Percentiles rank a stretch among this genome's conserved stretches.
Conservation (phyloP, 257 asterid species). For the Nyctanthes arbortristis region DNA sequence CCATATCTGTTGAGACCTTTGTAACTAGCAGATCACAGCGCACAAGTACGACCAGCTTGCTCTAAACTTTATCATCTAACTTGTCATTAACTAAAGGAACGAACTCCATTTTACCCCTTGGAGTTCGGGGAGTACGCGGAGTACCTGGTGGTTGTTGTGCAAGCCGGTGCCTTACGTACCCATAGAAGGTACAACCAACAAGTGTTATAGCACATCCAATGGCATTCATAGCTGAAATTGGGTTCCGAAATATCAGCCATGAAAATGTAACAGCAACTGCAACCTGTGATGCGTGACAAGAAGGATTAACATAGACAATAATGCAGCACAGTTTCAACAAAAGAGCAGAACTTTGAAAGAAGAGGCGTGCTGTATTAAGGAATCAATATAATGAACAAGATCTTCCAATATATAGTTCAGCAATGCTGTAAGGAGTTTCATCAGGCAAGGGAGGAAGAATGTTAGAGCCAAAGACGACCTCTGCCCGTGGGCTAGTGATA, state of each 20-base stretch:
- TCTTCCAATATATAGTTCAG: no score
- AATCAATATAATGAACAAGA: no score
- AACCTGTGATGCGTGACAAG: slow-evolving; percentile 48
- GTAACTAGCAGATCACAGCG: not conserved
- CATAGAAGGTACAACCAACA: slow-evolving; percentile 89
- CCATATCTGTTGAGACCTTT: slow-evolving; percentile 16
- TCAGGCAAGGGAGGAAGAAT: not conserved
- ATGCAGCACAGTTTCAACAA: not conserved
- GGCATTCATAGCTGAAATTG: slow-evolving; percentile 79
- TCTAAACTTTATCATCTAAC: slow-evolving; percentile 64
- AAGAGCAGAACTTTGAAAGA: not conserved
- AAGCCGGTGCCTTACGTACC: slow-evolving; percentile 75
- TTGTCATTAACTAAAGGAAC: slow-evolving; percentile 72
- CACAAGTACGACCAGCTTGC: not conserved
- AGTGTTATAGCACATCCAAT: slow-evolving; percentile 80
- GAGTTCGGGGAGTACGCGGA: slow-evolving; percentile 49
- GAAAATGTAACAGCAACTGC: slow-evolving; percentile 94
- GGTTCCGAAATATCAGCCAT: slow-evolving; percentile 88
- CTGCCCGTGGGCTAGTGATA: no score
- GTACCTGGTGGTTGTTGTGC: slow-evolving; percentile 64
- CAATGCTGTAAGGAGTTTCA: no score
- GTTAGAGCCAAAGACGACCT: not conserved
- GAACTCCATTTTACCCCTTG: slow-evolving; percentile 57
- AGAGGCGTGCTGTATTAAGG: no score
- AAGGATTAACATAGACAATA: not conserved